Conservation (phyloP, 1,139 yeast genomes). For the Saccharomyces hybrid region DNA sequence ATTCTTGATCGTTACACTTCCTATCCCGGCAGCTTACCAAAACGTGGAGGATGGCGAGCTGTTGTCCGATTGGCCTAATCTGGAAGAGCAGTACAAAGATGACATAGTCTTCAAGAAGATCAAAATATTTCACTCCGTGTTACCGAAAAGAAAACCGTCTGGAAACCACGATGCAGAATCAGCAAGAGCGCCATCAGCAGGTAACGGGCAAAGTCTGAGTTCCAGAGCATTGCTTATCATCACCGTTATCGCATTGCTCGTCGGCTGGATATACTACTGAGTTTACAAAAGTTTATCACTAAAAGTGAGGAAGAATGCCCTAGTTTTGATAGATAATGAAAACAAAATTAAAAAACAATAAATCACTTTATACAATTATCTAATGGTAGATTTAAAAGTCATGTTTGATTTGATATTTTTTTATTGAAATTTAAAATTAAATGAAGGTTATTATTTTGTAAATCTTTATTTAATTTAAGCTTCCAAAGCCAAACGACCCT, state of each 20-base stretch:
- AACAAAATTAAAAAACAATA: conserved; percentile 9
- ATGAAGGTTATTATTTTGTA: neutral
- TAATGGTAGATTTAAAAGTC: neutral
- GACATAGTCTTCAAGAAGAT: conserved; percentile 62
- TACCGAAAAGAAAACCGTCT: conserved; percentile 3
- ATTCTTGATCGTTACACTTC: conserved; percentile 77
- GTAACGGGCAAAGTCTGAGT: conserved; percentile 27
- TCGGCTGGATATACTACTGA: conserved; percentile 52
- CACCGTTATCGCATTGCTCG: conserved; percentile 45
- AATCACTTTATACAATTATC: neutral
- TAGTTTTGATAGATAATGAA: neutral
- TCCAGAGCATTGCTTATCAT: conserved; percentile 43
- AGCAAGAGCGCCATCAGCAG: neutral
- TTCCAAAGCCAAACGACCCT: conserved; percentile 97
- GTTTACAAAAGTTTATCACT: neutral
- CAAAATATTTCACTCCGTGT: conserved; percentile 53
- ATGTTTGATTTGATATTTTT: neutral
- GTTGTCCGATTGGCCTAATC: conserved; percentile 55
- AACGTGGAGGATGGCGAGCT: conserved; percentile 35
- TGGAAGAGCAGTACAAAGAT: conserved; percentile 54
- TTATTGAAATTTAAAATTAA: neutral
- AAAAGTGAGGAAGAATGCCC: neutral
- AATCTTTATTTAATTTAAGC: conserved; percentile 47
- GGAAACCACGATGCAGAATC: neutral
- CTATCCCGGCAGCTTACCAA: conserved; percentile 32